Conservation (phyloP, 1,284 basidiomycete species). For the Flammula alnicola region DNA sequence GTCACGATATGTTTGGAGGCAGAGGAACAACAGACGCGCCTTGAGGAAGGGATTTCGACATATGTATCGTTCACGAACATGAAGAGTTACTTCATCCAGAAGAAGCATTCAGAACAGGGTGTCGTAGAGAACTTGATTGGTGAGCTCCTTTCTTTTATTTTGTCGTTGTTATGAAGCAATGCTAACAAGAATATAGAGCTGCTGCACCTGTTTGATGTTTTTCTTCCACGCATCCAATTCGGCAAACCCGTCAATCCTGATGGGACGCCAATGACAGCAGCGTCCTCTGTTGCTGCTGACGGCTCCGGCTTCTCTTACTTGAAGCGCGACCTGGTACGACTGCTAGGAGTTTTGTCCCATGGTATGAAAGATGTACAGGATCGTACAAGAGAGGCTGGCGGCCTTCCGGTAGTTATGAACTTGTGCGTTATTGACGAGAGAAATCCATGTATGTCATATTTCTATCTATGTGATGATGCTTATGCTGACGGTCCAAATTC, state of each 20-base stretch:
- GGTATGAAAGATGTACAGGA: slow-evolving; percentile 72
- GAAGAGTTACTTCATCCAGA: slow-evolving; percentile 49
- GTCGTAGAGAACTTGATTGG: slow-evolving; percentile 67
- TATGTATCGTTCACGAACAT: slow-evolving; percentile 31
- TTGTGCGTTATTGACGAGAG: slow-evolving; percentile 88
- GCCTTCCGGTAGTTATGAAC: slow-evolving; percentile 81
- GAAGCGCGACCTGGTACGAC: slow-evolving; percentile 82
- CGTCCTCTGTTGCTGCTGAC: slow-evolving; percentile 25
- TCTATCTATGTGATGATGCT: slow-evolving; percentile 6
- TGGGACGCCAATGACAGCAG: slow-evolving; percentile 24
- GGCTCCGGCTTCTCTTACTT: slow-evolving; percentile 76
- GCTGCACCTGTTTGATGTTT: slow-evolving; percentile 68
- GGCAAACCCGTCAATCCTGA: slow-evolving; percentile 54
- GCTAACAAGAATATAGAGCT: slow-evolving; percentile 50
- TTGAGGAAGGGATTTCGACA: slow-evolving; percentile 18
- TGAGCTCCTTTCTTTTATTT: slow-evolving; percentile 27
- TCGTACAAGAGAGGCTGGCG: slow-evolving; percentile 67
- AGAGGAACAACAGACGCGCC: slow-evolving; percentile 39
- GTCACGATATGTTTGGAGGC: slow-evolving; percentile 65
- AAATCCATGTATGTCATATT: slow-evolving; percentile 74
- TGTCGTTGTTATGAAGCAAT: slow-evolving; percentile 4
- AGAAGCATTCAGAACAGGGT: slow-evolving; percentile 45
- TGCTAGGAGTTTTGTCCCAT: slow-evolving; percentile 77
- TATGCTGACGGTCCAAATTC: slow-evolving; percentile 14
- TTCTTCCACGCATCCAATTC: slow-evolving; percentile 81